Base-by-base conservation (phyloP, 2,329 filamentous ascomycete species). In the Sphaerulina populicola region DNA sequence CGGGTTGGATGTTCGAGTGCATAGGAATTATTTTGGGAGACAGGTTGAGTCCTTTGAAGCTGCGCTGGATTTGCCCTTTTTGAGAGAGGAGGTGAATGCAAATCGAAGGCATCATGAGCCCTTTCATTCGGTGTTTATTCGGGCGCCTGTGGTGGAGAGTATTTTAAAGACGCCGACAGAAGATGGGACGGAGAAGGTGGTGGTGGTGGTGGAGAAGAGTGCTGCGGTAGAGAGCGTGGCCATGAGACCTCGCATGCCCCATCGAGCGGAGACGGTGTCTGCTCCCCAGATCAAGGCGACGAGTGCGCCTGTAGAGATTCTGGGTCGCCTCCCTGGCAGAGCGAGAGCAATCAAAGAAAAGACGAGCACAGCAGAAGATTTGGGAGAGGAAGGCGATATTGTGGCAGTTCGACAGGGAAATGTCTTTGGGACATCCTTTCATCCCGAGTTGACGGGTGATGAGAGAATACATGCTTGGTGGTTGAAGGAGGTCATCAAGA, bases 401-500 rank as follows among this genome's bases (percentile, higher is more conserved):
- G 82, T 97, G 45, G 91, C 91, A 0, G 88, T 97, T 31, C 78
- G 80, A 57, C 90, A 97, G 71, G 88, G 85, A 0, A 96, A 96
- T 68, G 85, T 95, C 0, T 85, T 97, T 62, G 93, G 89, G 3
- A 96, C 86, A 2, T 96, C 90, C 64, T 98, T 97, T 66, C 93
- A 97, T 63, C 93, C 93, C 0, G 93, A 98, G 69, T 69, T 98
- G 68, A 97, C 91, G 0, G 79, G 82, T 6, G 93, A 98, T 71
- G 74, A 82, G 51, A 79, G 93, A 50, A 94, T 97, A 64, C 93
- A 98, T 69, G 77, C 80, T 4, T 97, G 93, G 93, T 98, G 93
- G 93, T 65, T 98, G 65, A 73, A 77, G 60, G 80, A 91, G 69
- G 85, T 88, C 4, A 38, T 67, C 8, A 52, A 49, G 29, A 39